Base-by-base conservation (phyloP, 1,284 basidiomycete genomes). In the Apiotrichum brassicae region DNA sequence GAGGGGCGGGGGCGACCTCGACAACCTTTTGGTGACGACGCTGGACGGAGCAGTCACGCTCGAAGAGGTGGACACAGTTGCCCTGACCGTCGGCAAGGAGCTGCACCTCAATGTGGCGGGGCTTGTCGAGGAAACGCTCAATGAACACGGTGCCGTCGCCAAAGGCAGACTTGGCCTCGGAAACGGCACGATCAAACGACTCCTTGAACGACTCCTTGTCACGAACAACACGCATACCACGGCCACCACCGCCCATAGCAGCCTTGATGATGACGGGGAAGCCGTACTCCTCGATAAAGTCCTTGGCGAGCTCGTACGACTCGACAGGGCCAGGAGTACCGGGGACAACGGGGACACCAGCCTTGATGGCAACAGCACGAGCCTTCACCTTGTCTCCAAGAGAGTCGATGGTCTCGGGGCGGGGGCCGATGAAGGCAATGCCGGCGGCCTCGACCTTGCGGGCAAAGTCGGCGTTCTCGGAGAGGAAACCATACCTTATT, bases 331-430 rank as follows among this genome's bases (percentile, higher is more conserved):
- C 95, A 24, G 92, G 90, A 6, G 95, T 98, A 68, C 95, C 95
- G 42, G 95, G 95, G 22, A 98, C 95, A 60, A 97, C 90, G 33
- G 95, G 93, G 25, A 99, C 95, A 52, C 85, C 84, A 50, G 85
- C 81, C 71, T 84, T 84, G 71, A 90, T 89, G 35, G 65, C 64
- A 46, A 93, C 78, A 39, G 82, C 81, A 65, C 92, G 82, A 41
- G 94, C 94, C 76, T 97, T 98, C 56, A 93, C 97, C 82, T 99
- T 98, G 79, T 98, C 94, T 57, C 95, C 95, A 46, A 98, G 82
- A 42, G 86, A 84, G 77, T 98, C 95, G 62, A 99, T 98, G 63
- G 94, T 93, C 73, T 95, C 88, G 34, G 94, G 93, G 34, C 87
- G 79, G 38, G 95, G 95, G 23, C 95, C 95, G 62, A 99, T 86